Base-by-base conservation (phyloP, 345 rosid genomes). In the Populus tremula region DNA sequence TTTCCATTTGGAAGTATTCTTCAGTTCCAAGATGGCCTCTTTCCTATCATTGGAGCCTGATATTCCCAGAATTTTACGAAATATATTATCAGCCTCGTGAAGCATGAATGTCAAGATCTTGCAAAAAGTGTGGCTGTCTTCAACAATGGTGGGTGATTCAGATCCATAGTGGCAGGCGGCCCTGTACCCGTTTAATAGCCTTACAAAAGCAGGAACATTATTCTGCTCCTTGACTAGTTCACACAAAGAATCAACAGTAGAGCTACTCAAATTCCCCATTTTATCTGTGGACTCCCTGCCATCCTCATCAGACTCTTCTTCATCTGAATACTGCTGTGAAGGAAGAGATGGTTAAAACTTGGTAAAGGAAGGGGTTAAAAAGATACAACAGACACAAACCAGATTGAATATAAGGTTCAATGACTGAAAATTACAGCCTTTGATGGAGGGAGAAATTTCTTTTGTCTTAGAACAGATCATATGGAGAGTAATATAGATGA, bases 151-250 rank as follows among this genome's bases (percentile, higher is more conserved):
- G 47, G 83, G 77, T 79, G 92, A 77, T 83, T 91, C 91, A 17
- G 87, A 80, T 21, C 95, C 90, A 79, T 82, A 91, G 72, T 84
- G 93, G 83, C 97, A 92, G 39, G 93, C 97, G 75, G 97, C 90
- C 79, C 91, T 88, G 80, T 91, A 96, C 74, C 89, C 91, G 79
- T 93, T 96, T 66, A 93, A 59, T 64, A 93, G 73, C 78, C 89
- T 85, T 71, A 69, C 76, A 70, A 96, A 74, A 70, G 97, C 93
- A 72, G 90, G 82, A 39, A 87, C 81, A 80, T 83, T 88, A 41
- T 85, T 89, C 76, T 87, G 79, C 85, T 91, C 89, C 35, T 73
- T 81, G 71, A 91, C 88, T 78, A 84, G 81, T 77, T 83, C 84
- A 82, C 84, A 86, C 82, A 84, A 82, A 50, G 77, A 78, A 75